These are phyloP conservation scores for Pugionium cornutum DNA, from an alignment of 345 rosid species.

Conservation along the genomic window DNA sequence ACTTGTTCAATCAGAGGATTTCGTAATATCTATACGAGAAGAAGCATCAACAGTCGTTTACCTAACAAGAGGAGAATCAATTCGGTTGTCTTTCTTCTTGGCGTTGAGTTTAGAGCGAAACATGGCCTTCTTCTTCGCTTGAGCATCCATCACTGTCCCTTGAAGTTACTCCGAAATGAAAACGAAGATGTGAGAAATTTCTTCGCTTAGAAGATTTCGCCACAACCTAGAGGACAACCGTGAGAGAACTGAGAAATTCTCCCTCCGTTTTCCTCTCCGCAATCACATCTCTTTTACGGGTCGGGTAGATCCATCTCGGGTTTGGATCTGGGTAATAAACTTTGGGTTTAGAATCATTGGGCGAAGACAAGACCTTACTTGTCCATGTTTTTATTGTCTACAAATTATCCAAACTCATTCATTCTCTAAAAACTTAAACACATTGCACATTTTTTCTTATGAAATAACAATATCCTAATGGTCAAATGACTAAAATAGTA, in stretches of 20 bases:
- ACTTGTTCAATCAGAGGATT: neutral
- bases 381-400: too few species aligned
- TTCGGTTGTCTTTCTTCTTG: constrained; percentile 73
- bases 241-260: neutral
- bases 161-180: neutral
- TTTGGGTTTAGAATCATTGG: too few species aligned
- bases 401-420: too few species aligned
- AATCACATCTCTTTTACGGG: constrained; percentile 11
- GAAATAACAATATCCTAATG: neutral
- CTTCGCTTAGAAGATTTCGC: neutral
- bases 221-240: constrained; percentile 5
- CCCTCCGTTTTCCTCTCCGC: constrained; percentile 10
- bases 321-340: neutral
- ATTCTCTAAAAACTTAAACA: neutral
- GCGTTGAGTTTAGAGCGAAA: constrained; percentile 88
- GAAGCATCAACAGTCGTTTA: constrained; percentile 23
- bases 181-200: neutral
- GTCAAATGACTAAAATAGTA: too few species aligned
- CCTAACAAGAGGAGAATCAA: constrained; percentile 92
- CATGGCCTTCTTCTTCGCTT: constrained; percentile 75
- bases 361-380: too few species aligned
- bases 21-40: neutral
- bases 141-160: constrained; percentile 61
- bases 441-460: neutral
- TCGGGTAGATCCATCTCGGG: constrained; percentile 13